A percentile compares a stretch with the other conserved stretches of the same genome.
These are phyloP conservation scores for Hibiscus tridactylites DNA, from an alignment of 345 rosid species.

Conservation along the genomic window DNA sequence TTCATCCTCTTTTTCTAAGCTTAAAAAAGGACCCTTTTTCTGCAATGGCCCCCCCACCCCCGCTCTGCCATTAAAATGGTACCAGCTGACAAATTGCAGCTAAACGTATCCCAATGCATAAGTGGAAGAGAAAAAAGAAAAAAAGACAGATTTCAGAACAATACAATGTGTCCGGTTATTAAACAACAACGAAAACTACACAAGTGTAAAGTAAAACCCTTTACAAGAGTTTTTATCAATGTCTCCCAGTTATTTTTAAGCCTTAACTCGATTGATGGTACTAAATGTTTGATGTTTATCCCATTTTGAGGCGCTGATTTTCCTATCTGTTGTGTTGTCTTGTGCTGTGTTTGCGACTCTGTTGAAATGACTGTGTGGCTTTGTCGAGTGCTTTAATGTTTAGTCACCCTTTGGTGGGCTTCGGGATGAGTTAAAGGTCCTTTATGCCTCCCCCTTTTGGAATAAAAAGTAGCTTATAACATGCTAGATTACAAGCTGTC, in stretches of 20 bases:
- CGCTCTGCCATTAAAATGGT: not conserved
- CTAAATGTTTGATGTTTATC: not conserved
- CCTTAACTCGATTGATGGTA: not conserved
- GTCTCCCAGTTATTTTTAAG: conserved; percentile 12
- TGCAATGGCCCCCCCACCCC: not conserved
- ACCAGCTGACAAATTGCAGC: conserved; percentile 14
- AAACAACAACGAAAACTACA: conserved; percentile 17
- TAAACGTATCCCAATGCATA: conserved; percentile 7
- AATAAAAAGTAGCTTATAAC: not conserved
- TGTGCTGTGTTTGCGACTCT: not conserved
- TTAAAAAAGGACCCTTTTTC: not conserved
- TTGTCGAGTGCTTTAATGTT: conserved; percentile 12
- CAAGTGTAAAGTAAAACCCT: not conserved
- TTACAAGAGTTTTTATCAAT: not conserved
- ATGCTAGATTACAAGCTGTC: conserved; percentile 15
- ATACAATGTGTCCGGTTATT: conserved; percentile 16
- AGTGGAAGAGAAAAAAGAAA: not conserved
- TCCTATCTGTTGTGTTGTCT: conserved; percentile 11
- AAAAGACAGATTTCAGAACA: conserved; percentile 2
- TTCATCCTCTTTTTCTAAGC: not conserved
- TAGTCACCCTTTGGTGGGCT: conserved; percentile 16
- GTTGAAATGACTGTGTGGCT: not conserved
- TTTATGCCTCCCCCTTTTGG: conserved; percentile 11
- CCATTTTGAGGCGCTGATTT: conserved; percentile 4
- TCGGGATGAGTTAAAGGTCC: conserved; percentile 28